Base-by-base conservation (phyloP, 768 basidiomycete genomes). In the Agaricus sinodeliciosus region DNA sequence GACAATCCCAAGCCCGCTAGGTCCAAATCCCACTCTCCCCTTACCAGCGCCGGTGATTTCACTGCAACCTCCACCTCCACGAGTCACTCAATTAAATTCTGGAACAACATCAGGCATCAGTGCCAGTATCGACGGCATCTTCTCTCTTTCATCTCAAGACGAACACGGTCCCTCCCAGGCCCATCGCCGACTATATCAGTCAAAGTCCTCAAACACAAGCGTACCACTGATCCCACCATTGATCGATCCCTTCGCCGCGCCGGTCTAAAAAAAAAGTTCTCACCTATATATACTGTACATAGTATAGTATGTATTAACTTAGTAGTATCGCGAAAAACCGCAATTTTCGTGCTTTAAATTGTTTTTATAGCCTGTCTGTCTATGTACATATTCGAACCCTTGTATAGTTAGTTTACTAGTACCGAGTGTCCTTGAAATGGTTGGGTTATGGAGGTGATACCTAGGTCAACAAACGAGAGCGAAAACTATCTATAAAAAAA, bases 41-140 rank as follows among this genome's bases (percentile, higher is more conserved):
- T 22, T 53, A 16, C 51, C n/a, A n/a, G n/a, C n/a, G n/a, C n/a
- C n/a, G n/a, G n/a, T n/a, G n/a, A n/a, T n/a, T n/a, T n/a, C n/a
- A n/a, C n/a, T n/a, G n/a, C n/a, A n/a, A n/a, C n/a, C n/a, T n/a
- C n/a, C n/a, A n/a, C n/a, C n/a, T n/a, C n/a, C n/a, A n/a, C n/a
- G n/a, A n/a, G n/a, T n/a, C 69, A 68, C 0, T 72, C 75, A 58
- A 75, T 71, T 8, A 77, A 77, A 54, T 62, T 76, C 18, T 78
- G 75, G 74, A n/a, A 72, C 74, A 3, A 71, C 73, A 5, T 75
- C 75, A 0, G 77, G 77, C 0, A 69, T 78, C 26, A 71, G 67
- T 49, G 74, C 76, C 27, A 75, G 75, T n/a, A 64, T 70, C 18
- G 73, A 75, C 58, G 60, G 64, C 13, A 66, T 60, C 11, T 67